Percentiles rank a stretch among this genome's conserved stretches.
These are phyloP conservation scores for Cladorrhinum sp. DNA, from an alignment of 2,329 filamentous ascomycete species.

Conservation along the genomic window DNA sequence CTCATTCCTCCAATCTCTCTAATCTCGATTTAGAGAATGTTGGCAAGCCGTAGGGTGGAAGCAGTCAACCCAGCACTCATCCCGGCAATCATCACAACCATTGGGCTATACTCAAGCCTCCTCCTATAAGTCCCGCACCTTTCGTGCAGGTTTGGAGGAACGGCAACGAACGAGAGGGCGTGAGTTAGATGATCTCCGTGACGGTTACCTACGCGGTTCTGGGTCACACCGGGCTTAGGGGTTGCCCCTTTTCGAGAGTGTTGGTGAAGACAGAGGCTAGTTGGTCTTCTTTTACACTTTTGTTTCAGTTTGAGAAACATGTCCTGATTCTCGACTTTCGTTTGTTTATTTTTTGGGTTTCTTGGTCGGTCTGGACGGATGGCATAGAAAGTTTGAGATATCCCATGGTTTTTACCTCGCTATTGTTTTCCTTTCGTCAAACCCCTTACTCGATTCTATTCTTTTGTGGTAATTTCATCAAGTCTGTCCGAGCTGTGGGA, in stretches of 20 bases:
- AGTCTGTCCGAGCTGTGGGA: not conserved
- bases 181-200: too few species aligned
- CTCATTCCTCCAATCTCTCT: not conserved
- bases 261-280: not conserved
- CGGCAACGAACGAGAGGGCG: too few species aligned
- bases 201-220: too few species aligned
- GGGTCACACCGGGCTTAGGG: too few species aligned
- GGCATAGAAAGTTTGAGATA: not conserved
- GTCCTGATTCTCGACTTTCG: not conserved
- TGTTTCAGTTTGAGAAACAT: not conserved
- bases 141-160: too few species aligned
- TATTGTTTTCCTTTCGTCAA: not conserved
- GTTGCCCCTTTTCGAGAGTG: too few species aligned
- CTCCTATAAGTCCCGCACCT: too few species aligned
- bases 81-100: too few species aligned
- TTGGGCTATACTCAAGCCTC: too few species aligned
- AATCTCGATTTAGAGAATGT: not conserved
- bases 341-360: conserved; percentile 7
- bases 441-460: not conserved
- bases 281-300: not conserved
- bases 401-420: not conserved
- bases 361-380: not conserved
- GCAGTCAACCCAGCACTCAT: too few species aligned
- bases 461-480: not conserved
- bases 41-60: not conserved